Base-by-base conservation (phyloP, 129 eudicot species). In the Rutidosis leptorrhynchoides region DNA sequence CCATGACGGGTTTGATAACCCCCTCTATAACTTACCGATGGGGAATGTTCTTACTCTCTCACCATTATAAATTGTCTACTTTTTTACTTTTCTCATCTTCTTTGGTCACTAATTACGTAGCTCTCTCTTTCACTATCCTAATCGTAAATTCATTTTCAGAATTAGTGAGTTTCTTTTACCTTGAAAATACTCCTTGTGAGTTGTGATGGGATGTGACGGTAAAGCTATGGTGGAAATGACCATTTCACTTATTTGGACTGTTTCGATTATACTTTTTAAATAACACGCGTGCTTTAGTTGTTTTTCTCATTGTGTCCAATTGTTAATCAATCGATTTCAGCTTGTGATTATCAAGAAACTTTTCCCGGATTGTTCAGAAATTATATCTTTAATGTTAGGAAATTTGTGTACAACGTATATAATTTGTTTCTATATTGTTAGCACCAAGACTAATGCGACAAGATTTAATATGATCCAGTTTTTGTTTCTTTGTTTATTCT, bases 221-320 rank as follows among this genome's bases (percentile, higher is more conserved):
- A 12, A 27, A 66, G 51, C 20, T 5, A 28, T 66, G 71, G 43
- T 55, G 46, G 33, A 17, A 55, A 28, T 48, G 48, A n/a, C 2
- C 33, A 52, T 67, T 52, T 20, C 27, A 21, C 49, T 67, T 52
- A 35, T 67, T 52, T 67, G 20, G 61, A 22, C 22, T 4, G n/a
- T 64, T 64, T 23, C 55, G 23, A 6, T 10, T 22, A 7, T 51
- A 33, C 23, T 42, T 67, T 67, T 20, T 5, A 4, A 53, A 52
- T 53, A 52, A 21, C 40, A 52, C 58, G 33, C 20, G 33, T 40
- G 30, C 27, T 3, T 55, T 37, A 69, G 45, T 57, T 26, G 19
- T 55, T 43, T 22, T 14, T 56, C 43, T 20, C 3, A 17, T 28
- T 33, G 56, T 55, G 53, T 55, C 43, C 20, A 12, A 40, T 12